These are phyloP conservation scores for Candida koratica DNA, from an alignment of 805 yeast species.

Conservation along the genomic window DNA sequence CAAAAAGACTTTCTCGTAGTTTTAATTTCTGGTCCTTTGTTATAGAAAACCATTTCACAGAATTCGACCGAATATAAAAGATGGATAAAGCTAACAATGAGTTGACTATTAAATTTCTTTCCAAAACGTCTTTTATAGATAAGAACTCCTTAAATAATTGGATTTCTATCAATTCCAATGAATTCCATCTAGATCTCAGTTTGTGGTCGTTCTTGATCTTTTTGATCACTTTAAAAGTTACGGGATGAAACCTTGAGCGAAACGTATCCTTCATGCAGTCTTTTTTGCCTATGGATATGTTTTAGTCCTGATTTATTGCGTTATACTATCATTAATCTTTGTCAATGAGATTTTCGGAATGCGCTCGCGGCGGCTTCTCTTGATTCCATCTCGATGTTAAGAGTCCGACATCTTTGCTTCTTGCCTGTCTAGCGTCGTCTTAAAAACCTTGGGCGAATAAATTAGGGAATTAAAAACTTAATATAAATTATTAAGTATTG, in stretches of 20 bases:
- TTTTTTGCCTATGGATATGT: no score
- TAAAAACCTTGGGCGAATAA: no score
- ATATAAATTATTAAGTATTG: no score
- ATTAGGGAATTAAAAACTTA: no score
- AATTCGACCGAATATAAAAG: constrained; percentile 12
- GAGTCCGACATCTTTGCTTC: no score
- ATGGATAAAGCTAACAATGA: constrained; percentile 13
- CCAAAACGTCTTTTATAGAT: constrained; percentile 7
- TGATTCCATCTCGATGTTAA: no score
- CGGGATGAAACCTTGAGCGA: not conserved
- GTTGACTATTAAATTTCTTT: constrained; percentile 8
- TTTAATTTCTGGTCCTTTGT: constrained; percentile 1
- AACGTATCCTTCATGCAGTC: no score
- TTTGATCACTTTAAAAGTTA: not conserved
- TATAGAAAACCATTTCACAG: constrained; percentile 12
- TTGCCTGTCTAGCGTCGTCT: no score
- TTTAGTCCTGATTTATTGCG: no score
- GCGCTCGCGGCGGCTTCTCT: no score
- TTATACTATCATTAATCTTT: no score
- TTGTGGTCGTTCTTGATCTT: not conserved
- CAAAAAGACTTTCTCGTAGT: constrained; percentile 2
- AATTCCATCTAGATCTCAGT: constrained; percentile 1
- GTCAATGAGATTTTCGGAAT: no score
- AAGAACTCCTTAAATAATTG: constrained; percentile 8
- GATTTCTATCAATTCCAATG: constrained; percentile 8